Conservation (phyloP, 2,329 filamentous ascomycete genomes). For the Teratosphaeria destructans region DNA sequence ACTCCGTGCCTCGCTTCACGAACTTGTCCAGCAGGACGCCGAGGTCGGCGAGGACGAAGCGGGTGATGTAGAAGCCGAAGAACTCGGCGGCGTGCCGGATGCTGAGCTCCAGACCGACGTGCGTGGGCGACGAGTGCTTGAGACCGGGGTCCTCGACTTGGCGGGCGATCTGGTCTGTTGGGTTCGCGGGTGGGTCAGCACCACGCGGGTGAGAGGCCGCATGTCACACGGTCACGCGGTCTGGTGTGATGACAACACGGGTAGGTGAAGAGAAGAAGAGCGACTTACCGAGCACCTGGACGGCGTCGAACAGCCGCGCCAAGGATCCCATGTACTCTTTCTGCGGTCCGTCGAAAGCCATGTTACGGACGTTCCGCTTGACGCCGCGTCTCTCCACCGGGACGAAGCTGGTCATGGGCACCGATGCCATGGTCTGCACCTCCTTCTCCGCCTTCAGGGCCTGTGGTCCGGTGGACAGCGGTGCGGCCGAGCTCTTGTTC, state of each 20-base stretch:
- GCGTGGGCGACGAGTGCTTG: slow-evolving; percentile 82
- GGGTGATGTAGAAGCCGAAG: slow-evolving; percentile 92
- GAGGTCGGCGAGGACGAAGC: slow-evolving; percentile 84
- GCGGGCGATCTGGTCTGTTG: slow-evolving; percentile 79
- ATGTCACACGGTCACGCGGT: not conserved
- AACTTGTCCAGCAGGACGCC: slow-evolving; percentile 86
- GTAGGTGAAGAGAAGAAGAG: not conserved
- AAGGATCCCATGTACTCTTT: slow-evolving; percentile 84
- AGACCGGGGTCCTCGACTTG: slow-evolving; percentile 93
- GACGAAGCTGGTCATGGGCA: slow-evolving; percentile 59
- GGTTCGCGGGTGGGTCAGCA: not conserved
- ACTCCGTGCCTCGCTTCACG: slow-evolving; percentile 87
- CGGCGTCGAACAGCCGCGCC: slow-evolving; percentile 84
- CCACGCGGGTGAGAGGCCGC: not conserved
- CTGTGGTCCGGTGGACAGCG: slow-evolving; percentile 21
- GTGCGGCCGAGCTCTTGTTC: slow-evolving; percentile 70
- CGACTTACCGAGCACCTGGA: slow-evolving; percentile 74
- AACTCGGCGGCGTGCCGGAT: slow-evolving; percentile 92
- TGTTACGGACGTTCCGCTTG: slow-evolving; percentile 45
- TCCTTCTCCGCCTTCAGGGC: slow-evolving; percentile 39
- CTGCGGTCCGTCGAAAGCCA: slow-evolving; percentile 73
- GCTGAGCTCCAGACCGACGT: slow-evolving; percentile 88
- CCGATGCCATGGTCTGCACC: slow-evolving; percentile 42
- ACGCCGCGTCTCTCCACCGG: slow-evolving; percentile 43
- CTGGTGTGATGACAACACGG: not conserved